Percentiles rank a stretch among this genome's conserved stretches.
Conservation (phyloP, 306 rosid species). For the Ammopiptanthus mongolicus region DNA sequence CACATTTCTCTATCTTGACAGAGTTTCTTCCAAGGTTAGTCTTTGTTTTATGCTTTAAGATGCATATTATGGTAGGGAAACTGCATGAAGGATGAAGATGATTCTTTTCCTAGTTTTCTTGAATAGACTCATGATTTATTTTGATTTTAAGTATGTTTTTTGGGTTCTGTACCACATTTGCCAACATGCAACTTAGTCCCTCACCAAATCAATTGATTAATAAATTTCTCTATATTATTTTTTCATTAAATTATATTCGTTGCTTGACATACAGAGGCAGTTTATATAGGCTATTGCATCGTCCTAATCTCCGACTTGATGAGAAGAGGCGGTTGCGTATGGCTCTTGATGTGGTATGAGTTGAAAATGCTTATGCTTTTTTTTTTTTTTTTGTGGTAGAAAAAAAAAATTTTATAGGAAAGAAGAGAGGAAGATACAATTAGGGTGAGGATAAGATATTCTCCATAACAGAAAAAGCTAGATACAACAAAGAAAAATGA, state of each 20-base stretch:
- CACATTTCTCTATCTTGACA: slow-evolving; percentile 91
- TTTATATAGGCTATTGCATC: slow-evolving; percentile 85
- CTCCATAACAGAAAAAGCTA: neutral
- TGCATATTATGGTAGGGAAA: slow-evolving; percentile 4
- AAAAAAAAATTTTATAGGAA: neutral
- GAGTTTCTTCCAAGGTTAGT: slow-evolving; percentile 93
- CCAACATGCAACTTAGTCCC: slow-evolving; percentile 7
- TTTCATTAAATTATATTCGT: slow-evolving; percentile 28
- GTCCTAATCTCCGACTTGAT: slow-evolving; percentile 83
- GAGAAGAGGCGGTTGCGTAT: slow-evolving; percentile 88
- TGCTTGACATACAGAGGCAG: slow-evolving; percentile 70
- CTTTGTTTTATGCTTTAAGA: slow-evolving; percentile 10
- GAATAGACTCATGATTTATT: neutral
- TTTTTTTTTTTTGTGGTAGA: neutral
- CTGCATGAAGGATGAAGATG: neutral
- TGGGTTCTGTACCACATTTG: neutral
- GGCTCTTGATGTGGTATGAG: slow-evolving; percentile 96
- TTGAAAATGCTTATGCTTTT: slow-evolving; percentile 1
- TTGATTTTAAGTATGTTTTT: neutral
- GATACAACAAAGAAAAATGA: neutral
- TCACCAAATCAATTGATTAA: slow-evolving; percentile 6
- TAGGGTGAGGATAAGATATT: neutral
- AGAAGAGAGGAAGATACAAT: neutral
- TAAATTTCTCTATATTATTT: slow-evolving; percentile 19
- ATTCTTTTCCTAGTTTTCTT: slow-evolving; percentile 8